Evolutionary conservation across 225 moss, liverwort and hornwort genomes (phyloP), one percentile per base, ranked within the genome.

Genomic region (Pleurozium schreberi): DNA sequence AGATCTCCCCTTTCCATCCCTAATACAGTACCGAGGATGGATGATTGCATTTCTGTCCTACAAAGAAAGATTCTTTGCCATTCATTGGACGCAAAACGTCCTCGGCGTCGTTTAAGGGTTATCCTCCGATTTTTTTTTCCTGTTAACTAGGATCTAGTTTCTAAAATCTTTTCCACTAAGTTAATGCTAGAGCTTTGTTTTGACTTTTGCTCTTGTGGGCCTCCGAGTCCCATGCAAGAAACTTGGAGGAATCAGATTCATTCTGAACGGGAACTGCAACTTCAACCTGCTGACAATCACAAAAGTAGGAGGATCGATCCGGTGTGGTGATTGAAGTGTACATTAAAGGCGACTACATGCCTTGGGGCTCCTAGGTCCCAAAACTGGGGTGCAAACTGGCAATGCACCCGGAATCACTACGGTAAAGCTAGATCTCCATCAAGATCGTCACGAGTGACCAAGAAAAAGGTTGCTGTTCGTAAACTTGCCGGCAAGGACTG

Each of bases 381-480:
- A 52, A 93, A 87, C 66, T 95, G 95, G 95, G 95, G 95, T 63
- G 84, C 83, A 7, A 95, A 95, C 86, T 95, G 95, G 95, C 92
- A 93, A 66, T 91, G 91, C 81, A 74, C 80, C 25, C 82, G 85
- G 43, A 93, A 92, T 78, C 80, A 93, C 42, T 91, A 90, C 27
- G 91, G 93, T 42, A 91, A 92, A 63, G 87, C 79, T 20, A 88
- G n/a, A n/a, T 95, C 38, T 88, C 89, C 42, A 88, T 95, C 89
- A 91, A 91, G 64, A 83, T 93, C 40, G 84, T 91, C 65, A 95
- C 95, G 28, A 93, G 95, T 71, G 91, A 93, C 81, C n/a, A n/a
- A n/a, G n/a, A 81, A 86, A 27, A 92, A 90, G 89, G 78, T 90
- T 38, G 60, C 88, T 14, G 57, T 91, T 25, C 90, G 86, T 70